phyloP scores from a whole-genome alignment of 192 early-diverging fungal genomes.

The Umbelopsis sp. region DNA sequence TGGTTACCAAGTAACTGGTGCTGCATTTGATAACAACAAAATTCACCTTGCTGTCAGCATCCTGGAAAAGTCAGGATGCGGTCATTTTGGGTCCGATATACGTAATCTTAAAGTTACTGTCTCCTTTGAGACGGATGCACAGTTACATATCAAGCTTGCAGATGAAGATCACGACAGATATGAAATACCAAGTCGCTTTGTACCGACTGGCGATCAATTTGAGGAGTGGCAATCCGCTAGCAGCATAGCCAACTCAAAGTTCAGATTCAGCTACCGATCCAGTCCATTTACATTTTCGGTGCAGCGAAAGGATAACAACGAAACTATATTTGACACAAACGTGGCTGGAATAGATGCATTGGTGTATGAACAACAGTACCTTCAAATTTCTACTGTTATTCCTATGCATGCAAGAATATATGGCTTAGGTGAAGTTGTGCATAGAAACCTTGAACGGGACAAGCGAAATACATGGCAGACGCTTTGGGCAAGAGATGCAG shows the following conservation, averaged over 20 bases:
- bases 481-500: conserved; percentile 24
- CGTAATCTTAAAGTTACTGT: not conserved
- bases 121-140: conserved; percentile 1
- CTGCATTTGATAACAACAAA: not conserved
- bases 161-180: conserved; percentile 15
- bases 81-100: conserved; percentile 6
- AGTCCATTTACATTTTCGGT: conserved; percentile 49
- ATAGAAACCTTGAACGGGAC: conserved; percentile 2
- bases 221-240: not conserved
- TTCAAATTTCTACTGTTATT: conserved; percentile 59
- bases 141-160: conserved; percentile 7
- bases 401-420: conserved; percentile 65
- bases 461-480: conserved; percentile 30
- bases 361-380: conserved; percentile 69
- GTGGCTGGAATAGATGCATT: conserved; percentile 32
- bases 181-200: not conserved
- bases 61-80: not conserved
- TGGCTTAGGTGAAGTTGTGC: conserved; percentile 60
- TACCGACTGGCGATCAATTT: not conserved
- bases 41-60: not conserved
- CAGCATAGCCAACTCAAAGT: conserved; percentile 14
- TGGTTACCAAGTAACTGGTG: not conserved
- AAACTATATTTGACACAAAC: conserved; percentile 41
- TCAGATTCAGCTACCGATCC: conserved; percentile 20
- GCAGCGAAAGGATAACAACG: conserved; percentile 34